Evolutionary conservation across 805 yeast species (phyloP).

Genomic region (Candida silvatica): DNA sequence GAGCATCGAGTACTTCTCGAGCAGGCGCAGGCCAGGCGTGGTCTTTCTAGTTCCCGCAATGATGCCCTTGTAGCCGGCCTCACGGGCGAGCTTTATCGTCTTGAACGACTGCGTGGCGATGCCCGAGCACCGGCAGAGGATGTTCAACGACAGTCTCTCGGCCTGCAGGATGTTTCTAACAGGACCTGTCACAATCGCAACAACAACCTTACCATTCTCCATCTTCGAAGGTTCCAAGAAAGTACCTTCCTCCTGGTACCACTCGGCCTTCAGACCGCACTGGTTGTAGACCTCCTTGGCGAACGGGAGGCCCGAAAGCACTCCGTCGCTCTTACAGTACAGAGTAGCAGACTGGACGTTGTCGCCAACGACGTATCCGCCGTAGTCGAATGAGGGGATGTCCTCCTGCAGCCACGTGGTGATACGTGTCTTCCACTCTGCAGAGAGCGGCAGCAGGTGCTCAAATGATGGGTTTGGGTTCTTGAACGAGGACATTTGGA

Average conservation of each 20-base stretch:
- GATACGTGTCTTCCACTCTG: constrained; percentile 76
- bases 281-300: constrained; percentile 78
- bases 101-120: constrained; percentile 67
- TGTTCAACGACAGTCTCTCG: constrained; percentile 79
- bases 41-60: constrained; percentile 97
- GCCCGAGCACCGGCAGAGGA: constrained; percentile 79
- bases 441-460: constrained; percentile 63
- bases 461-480: constrained; percentile 28
- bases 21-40: constrained; percentile 86
- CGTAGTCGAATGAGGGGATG: constrained; percentile 89
- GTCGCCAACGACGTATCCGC: constrained; percentile 91
- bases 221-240: constrained; percentile 33
- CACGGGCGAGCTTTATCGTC: constrained; percentile 52
- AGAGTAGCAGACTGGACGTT: constrained; percentile 63
- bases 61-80: constrained; percentile 65
- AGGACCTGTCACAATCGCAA: constrained; percentile 74
- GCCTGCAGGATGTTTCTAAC: constrained; percentile 73
- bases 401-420: constrained; percentile 77
- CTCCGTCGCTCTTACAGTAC: constrained; percentile 73
- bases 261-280: constrained; percentile 60
- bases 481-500: constrained; percentile 9
- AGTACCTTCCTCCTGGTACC: constrained; percentile 70
- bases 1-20: constrained; percentile 90
- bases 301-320: constrained; percentile 82
- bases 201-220: constrained; percentile 47